Conservation (phyloP, 2,329 filamentous ascomycete species). For the Xylaria hypoxylon region DNA sequence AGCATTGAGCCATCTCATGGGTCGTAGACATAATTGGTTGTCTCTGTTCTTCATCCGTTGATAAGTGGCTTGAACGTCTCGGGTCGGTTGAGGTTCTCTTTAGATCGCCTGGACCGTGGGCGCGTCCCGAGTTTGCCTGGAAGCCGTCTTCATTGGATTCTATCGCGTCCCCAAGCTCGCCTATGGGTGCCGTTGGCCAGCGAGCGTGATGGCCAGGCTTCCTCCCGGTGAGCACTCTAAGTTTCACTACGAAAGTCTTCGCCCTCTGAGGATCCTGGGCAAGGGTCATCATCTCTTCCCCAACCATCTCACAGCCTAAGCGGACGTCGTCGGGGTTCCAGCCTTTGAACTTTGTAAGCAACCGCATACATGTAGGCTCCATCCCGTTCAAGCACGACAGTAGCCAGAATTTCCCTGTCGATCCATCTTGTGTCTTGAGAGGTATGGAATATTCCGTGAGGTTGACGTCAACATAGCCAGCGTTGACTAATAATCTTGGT, state of each 20-base stretch:
- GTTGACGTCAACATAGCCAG: conserved; percentile 65
- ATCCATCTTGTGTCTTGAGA: conserved; percentile 58
- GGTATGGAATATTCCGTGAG: conserved; percentile 62
- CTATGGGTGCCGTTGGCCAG: conserved; percentile 46
- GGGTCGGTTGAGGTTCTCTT: conserved; percentile 20
- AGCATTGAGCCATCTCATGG: conserved; percentile 11
- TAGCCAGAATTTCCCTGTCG: conserved; percentile 66
- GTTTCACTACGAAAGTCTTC: conserved; percentile 59
- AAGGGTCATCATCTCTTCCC: conserved; percentile 61
- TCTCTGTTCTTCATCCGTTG: conserved; percentile 19
- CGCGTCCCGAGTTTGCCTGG: conserved; percentile 37
- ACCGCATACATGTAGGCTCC: conserved; percentile 62
- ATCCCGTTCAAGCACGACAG: conserved; percentile 63
- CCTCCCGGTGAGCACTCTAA: conserved; percentile 62
- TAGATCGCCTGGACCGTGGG: conserved; percentile 31
- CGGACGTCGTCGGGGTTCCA: conserved; percentile 64
- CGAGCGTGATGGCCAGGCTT: conserved; percentile 57
- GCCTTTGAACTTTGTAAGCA: conserved; percentile 64
- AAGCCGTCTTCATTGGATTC: conserved; percentile 24
- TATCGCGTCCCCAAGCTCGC: conserved; percentile 37
- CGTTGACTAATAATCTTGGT: conserved; percentile 57
- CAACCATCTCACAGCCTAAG: conserved; percentile 59
- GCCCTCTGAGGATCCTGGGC: conserved; percentile 59
- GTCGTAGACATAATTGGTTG: background rate
- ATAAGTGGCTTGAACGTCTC: conserved; percentile 8